Evolutionary conservation across 2,329 filamentous ascomycete species (phyloP).

Genomic region (Stemphylium lycopersici): DNA sequence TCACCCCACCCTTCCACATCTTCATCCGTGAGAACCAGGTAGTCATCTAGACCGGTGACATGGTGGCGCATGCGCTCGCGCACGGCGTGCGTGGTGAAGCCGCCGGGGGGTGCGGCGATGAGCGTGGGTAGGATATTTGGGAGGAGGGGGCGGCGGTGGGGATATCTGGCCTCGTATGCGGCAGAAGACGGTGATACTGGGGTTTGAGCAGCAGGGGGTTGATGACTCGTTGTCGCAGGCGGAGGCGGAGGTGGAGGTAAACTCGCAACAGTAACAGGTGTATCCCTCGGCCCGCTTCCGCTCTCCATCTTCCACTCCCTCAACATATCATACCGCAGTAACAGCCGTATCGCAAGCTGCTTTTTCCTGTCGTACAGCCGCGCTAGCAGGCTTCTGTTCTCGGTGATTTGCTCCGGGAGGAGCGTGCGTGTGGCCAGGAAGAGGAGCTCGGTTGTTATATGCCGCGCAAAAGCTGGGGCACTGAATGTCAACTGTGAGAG

Average conservation of each 20-base stretch:
- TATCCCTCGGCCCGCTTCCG: background rate
- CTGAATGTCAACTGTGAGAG: background rate
- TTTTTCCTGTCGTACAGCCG: slow-evolving; percentile 28
- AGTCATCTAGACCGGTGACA: slow-evolving; percentile 32
- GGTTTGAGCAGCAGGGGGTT: too few species aligned
- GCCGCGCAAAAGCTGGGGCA: background rate
- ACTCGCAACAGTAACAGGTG: slow-evolving; percentile 15
- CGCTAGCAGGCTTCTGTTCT: slow-evolving; percentile 29
- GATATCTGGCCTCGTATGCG: background rate
- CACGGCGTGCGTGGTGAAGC: slow-evolving; percentile 24
- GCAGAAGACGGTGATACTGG: too few species aligned
- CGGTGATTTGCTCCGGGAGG: slow-evolving; percentile 33
- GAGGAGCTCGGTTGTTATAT: slow-evolving; percentile 26
- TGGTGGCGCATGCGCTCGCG: slow-evolving; percentile 39
- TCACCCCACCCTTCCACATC: slow-evolving; percentile 23
- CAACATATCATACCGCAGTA: slow-evolving; percentile 40
- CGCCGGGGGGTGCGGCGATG: slow-evolving; percentile 22
- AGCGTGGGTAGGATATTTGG: slow-evolving; percentile 33
- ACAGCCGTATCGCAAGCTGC: slow-evolving; percentile 22
- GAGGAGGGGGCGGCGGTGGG: slow-evolving; percentile 13
- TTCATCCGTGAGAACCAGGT: slow-evolving; percentile 29
- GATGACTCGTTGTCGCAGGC: background rate
- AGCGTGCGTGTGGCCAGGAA: slow-evolving; percentile 34
- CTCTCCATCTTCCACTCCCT: slow-evolving; percentile 24
- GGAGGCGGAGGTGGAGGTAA: background rate